Evolutionary conservation across 1,139 yeast genomes (phyloP), one percentile per base, ranked within the genome.

Genomic region (Insectozyma bohioensis): DNA sequence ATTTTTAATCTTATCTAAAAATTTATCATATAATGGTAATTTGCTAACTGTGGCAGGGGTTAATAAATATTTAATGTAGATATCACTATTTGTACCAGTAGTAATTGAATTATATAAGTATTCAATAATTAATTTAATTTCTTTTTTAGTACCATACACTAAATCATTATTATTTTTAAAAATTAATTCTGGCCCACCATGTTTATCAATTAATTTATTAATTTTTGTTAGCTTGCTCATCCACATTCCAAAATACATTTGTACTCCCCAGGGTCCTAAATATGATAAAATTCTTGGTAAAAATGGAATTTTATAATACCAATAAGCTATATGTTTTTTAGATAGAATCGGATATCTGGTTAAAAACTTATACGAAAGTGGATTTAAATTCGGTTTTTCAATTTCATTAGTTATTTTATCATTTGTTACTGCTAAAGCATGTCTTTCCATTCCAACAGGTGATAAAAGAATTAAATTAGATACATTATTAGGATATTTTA

Each of bases 391-490:
- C 1, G 77, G 76, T 21, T 40, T 42, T 7, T 58, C 37, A 1
- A 37, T 38, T 22, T 34, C 50, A 33, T 30, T 40, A 34, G 28
- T 35, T 4, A 43, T 25, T 8, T 39, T 32, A 7, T 48, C 48
- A 39, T 78, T 75, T 18, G 75, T 69, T 2, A 82, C 58, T 0
- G 88, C 80, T 49, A 71, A 79, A 1, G 82, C 75, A 35, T 78
- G 78, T 34, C 86, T 66, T 46, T 86, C 95, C 15, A 92, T 85
- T 0, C 97, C 97, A 0, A 90, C 95, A 0, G 98, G 98, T 2
- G 95, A 85, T 2, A 86, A 79, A 23, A 92, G 65, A 20, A 87
- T 71, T 40, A 92, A 63, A 42, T 78, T 76, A 16, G 75, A 63
- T n/a, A 92, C 71, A 3, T 71, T 65, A 1, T 72, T 64, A 0